Base-by-base conservation (phyloP, 257 asterid species). In the Lantana camara region DNA sequence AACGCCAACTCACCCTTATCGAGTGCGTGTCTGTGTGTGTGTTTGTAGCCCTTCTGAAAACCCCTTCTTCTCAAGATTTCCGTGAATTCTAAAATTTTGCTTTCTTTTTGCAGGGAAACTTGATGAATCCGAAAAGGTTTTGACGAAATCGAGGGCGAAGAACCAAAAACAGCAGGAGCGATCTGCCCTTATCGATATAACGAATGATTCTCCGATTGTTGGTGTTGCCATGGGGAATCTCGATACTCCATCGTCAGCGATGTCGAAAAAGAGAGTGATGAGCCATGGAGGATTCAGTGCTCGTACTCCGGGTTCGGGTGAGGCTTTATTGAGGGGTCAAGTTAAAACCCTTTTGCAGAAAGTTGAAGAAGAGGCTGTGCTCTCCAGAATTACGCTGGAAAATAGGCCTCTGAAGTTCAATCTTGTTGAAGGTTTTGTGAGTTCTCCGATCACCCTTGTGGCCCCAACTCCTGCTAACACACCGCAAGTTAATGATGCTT, bases 381-480 rank as follows among this genome's bases (percentile, higher is more conserved):
- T 84, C 16, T 81, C 95, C 2, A 87, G 76, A 53, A 63, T 85
- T 20, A 50, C 79, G 0, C 5, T 69, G 0, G 86, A 80, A 35
- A 78, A 73, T 4, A 44, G 88, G 76, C 84, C 85, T 6, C 19
- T 78, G 32, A 2, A 5, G 13, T 72, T 82, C 60, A 82, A 73
- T 9, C 75, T 84, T 8, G 71, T 84, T 8, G 71, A 79, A 56
- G 91, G 87, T n/a, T 45, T 76, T 22, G 51, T 73, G 22, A 69
- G 60, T 45, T 89, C 96, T 48, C 92, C 98, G 0, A 68, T 79
- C 57, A 79, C 70, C 49, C 77, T 85, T 57, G 64, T 65, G 34
- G 97, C 95, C 17, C 97, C 97, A 0, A 93, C 98, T 47, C 97
- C 99, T 1, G 95, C 95, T 0, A 93, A 87, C 63, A 93, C 99